phyloP scores from a whole-genome alignment of 495 filamentous ascomycete genomes.

The Podospora australis region DNA sequence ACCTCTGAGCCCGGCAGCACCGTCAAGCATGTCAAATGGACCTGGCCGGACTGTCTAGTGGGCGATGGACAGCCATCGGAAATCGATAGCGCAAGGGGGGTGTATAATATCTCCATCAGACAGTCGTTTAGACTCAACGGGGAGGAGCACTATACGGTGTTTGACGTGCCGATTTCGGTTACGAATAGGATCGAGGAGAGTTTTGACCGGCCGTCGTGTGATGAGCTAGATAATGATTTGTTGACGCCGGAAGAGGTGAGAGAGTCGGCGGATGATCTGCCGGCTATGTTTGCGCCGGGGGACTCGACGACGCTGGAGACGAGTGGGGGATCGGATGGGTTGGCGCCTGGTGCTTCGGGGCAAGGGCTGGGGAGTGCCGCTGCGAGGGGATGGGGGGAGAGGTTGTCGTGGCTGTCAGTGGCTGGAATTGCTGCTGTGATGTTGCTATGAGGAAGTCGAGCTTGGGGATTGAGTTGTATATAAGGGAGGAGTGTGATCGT shows the following conservation, averaged over 20 bases:
- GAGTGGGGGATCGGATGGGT: conserved; percentile 17
- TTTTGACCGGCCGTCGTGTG: conserved; percentile 37
- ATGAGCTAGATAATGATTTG: conserved; percentile 38
- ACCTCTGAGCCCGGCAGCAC: conserved; percentile 54
- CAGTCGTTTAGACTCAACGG: conserved; percentile 60
- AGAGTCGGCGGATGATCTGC: conserved; percentile 26
- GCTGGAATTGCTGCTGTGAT: conserved; percentile 13
- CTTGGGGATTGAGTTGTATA: background rate
- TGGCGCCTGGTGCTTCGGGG: conserved; percentile 24
- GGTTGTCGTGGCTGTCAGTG: conserved; percentile 6
- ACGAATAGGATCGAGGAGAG: conserved; percentile 52
- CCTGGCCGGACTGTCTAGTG: conserved; percentile 59
- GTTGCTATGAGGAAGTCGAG: conserved; percentile 4
- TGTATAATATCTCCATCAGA: conserved; percentile 58
- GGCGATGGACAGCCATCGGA: conserved; percentile 43
- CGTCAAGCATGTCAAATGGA: conserved; percentile 64
- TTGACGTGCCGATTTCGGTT: conserved; percentile 58
- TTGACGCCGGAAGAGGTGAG: conserved; percentile 35
- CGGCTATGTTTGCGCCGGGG: conserved; percentile 41
- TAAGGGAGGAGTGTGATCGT: background rate
- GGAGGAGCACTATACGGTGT: conserved; percentile 59
- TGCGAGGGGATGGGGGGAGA: conserved; percentile 8
- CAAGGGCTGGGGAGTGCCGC: conserved; percentile 28
- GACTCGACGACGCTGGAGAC: conserved; percentile 35
- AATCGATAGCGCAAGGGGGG: conserved; percentile 34